These are phyloP conservation scores for Cladophialophora chaetospira DNA, from an alignment of 2,329 filamentous ascomycete genomes.

Conservation along the genomic window DNA sequence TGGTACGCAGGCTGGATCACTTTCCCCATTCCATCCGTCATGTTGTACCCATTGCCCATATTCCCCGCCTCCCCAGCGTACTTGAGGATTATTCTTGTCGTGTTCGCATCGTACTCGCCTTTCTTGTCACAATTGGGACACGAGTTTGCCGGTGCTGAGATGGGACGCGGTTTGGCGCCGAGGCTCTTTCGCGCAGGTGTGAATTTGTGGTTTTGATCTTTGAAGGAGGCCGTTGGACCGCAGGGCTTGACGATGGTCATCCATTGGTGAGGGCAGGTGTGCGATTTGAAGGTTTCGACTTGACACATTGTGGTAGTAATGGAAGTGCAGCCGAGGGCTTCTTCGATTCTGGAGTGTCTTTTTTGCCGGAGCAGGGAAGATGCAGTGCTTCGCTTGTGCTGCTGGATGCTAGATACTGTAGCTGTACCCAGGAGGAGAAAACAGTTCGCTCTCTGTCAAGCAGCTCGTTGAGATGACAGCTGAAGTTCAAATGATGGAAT, in stretches of 20 bases:
- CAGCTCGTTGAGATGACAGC: too few relatives aligned
- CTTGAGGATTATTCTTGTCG: slow-evolving; percentile 35
- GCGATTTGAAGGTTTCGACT: slow-evolving; percentile 48
- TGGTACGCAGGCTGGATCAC: slow-evolving; percentile 4
- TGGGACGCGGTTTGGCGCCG: slow-evolving; percentile 14
- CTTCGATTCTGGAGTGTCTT: background rate
- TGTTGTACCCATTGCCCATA: slow-evolving; percentile 27
- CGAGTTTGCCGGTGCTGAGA: slow-evolving; percentile 29
- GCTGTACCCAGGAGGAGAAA: too few relatives aligned
- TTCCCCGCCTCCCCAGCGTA: slow-evolving; percentile 10
- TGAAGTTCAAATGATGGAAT: too few relatives aligned
- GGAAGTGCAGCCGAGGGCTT: background rate
- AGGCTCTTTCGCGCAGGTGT: slow-evolving; percentile 24
- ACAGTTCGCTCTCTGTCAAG: too few relatives aligned
- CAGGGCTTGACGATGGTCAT: slow-evolving; percentile 51
- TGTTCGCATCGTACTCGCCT: slow-evolving; percentile 38
- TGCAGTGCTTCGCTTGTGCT: too few relatives aligned
- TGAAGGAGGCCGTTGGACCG: slow-evolving; percentile 29
- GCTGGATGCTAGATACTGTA: too few relatives aligned
- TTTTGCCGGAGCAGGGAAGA: background rate
- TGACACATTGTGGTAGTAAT: slow-evolving; percentile 47
- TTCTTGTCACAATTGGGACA: slow-evolving; percentile 40
- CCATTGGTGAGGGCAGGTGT: slow-evolving; percentile 53
- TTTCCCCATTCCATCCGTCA: slow-evolving; percentile 27
- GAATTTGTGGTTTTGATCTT: slow-evolving; percentile 28